Base-by-base conservation (phyloP, 2,329 filamentous ascomycete genomes). In the Xylariomycetidae sp. region DNA sequence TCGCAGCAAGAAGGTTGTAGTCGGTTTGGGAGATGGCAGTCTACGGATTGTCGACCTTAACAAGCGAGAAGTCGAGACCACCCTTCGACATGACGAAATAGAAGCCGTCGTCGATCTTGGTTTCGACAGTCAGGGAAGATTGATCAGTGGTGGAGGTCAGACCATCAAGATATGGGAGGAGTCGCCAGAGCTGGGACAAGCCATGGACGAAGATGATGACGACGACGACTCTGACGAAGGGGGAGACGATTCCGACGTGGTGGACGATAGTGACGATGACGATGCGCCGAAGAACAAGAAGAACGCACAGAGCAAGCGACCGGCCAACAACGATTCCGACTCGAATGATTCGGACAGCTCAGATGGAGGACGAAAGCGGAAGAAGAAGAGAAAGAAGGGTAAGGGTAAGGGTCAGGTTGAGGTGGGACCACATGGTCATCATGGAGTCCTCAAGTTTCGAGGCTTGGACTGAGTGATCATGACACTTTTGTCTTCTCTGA, bases 91-190 rank as follows among this genome's bases (percentile, higher is more conserved):
- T 56, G 86, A 95, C 51, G 88, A 94, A 39, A 64, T 92, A 13
- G 90, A 96, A 54, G 84, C 83, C 2, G 88, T 95, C 4, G 74
- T 88, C 2, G 84, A 76, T 0, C 60, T 98, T 1, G 83, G 73
- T 1, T 94, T 96, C 44, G 92, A 96, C 60, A 81, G 83, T 31
- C 77, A 81, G 32, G 85, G 88, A 28, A 74, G 92, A 28, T 77
- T 98, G 69, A 87, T 98, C 47, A 93, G 81, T 50, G 89, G 87
- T 9, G 92, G 92, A 34, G 92, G 92, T 1, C 75, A 74, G 47
- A 79, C 79, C 0, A 75, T 98, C 43, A 95, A 95, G 60, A 80
- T 96, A 2, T 98, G 92, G 92, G 78, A 79, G 40, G 78, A 92
- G 54, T 74, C 81, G 39, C 66, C 73, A n/a, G 67, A 66, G 37